Evolutionary conservation across 179 eudicot genomes (phyloP).

Genomic region (Beta corolliflora): DNA sequence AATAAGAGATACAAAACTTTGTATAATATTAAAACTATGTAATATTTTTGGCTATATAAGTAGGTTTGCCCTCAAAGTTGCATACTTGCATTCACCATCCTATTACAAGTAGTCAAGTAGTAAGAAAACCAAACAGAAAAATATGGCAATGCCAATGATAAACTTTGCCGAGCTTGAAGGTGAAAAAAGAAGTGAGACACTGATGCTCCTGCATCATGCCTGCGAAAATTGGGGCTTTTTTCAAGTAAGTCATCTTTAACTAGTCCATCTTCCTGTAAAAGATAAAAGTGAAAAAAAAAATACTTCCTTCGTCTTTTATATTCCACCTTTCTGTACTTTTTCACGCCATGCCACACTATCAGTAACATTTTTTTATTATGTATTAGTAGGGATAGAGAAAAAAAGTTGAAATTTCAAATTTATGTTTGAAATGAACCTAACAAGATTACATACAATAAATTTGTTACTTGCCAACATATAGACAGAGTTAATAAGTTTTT

Average conservation of each 20-base stretch:
- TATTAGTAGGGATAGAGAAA: too few species aligned
- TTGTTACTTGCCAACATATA: too few species aligned
- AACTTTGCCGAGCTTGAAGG: slow-evolving; percentile 66
- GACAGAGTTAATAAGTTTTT: too few species aligned
- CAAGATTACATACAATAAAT: too few species aligned
- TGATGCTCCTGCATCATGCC: slow-evolving; percentile 71
- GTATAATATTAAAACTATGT: background rate
- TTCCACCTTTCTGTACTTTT: too few species aligned
- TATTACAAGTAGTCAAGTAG: background rate
- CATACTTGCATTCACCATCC: background rate
- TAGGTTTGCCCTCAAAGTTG: background rate
- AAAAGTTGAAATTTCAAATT: too few species aligned
- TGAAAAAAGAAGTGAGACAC: slow-evolving; percentile 59
- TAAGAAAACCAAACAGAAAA: background rate
- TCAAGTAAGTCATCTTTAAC: slow-evolving; percentile 39
- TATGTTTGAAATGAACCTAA: too few species aligned
- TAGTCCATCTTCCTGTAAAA: too few species aligned
- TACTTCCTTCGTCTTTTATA: too few species aligned
- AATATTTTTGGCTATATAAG: slow-evolving; percentile 3
- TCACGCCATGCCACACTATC: too few species aligned
- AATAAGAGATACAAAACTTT: background rate
- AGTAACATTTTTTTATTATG: too few species aligned
- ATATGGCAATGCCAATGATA: slow-evolving; percentile 74
- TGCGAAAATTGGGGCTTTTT: slow-evolving; percentile 85
- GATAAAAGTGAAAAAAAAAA: too few species aligned